Percentiles rank a stretch among this genome's conserved stretches.
Conservation (phyloP, 208 protist species). For the Histomonas meleagridis region DNA sequence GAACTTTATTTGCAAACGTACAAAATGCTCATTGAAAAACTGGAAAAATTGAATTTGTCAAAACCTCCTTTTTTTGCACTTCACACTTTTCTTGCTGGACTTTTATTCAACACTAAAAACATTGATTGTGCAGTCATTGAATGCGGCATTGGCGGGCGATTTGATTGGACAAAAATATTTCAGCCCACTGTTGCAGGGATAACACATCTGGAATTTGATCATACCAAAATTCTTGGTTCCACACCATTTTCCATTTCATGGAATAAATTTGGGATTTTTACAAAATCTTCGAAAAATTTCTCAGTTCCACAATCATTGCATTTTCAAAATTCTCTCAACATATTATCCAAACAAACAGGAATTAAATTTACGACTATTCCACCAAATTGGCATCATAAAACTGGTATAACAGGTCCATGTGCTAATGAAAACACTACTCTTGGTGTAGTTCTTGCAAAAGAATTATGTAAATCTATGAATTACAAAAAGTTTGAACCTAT, state of each 20-base stretch:
- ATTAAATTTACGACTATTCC: background rate
- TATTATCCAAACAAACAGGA: no score
- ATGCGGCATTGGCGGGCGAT: constrained; percentile 38
- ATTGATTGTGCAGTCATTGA: background rate
- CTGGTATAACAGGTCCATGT: background rate
- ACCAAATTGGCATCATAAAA: background rate
- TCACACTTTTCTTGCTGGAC: background rate
- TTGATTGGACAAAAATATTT: constrained; percentile 41
- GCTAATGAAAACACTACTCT: background rate
- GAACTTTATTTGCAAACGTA: background rate
- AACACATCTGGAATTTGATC: constrained; percentile 39
- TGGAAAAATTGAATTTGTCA: background rate
- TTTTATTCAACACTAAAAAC: background rate
- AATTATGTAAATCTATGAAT: background rate
- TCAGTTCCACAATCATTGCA: background rate
- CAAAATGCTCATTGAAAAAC: background rate
- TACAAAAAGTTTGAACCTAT: background rate
- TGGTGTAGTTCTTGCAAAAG: background rate
- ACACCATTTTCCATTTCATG: constrained; percentile 34
- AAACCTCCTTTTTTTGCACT: background rate
- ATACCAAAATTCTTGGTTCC: constrained; percentile 24
- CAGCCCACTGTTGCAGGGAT: background rate
- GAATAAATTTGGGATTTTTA: constrained; percentile 40
- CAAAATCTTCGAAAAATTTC: background rate
- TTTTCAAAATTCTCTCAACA: background rate